These are phyloP conservation scores for Ilyonectria robusta DNA, from an alignment of 2,329 filamentous ascomycete species.

Conservation along the genomic window DNA sequence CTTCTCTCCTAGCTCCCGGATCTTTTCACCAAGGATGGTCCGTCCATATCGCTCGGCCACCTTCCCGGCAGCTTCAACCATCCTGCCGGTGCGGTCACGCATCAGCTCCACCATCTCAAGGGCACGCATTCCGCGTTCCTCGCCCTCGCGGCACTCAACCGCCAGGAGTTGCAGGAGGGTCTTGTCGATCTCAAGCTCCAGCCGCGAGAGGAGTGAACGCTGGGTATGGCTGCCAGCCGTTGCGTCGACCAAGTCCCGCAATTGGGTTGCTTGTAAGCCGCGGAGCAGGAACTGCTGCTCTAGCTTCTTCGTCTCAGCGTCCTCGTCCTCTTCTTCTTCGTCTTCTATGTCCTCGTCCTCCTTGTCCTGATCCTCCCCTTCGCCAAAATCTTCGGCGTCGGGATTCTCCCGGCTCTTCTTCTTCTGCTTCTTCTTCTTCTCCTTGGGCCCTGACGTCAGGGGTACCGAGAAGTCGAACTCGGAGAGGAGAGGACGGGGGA, in stretches of 20 bases:
- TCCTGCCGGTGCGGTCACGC: slow-evolving; percentile 86
- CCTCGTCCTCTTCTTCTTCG: slow-evolving; percentile 53
- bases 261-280: slow-evolving; percentile 79
- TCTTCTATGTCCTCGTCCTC: slow-evolving; percentile 53
- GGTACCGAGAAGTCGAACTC: slow-evolving; percentile 96
- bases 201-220: slow-evolving; percentile 75
- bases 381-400: slow-evolving; percentile 52
- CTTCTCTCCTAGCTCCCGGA: slow-evolving; percentile 84
- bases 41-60: slow-evolving; percentile 89
- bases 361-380: slow-evolving; percentile 53
- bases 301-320: slow-evolving; percentile 71
- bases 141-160: slow-evolving; percentile 90
- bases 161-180: slow-evolving; percentile 90
- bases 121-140: slow-evolving; percentile 94
- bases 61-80: slow-evolving; percentile 92
- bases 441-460: slow-evolving; percentile 68
- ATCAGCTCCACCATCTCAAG: slow-evolving; percentile 91
- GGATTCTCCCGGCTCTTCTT: slow-evolving; percentile 45
- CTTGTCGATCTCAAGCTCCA: slow-evolving; percentile 92
- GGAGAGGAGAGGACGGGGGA: slow-evolving; percentile 87
- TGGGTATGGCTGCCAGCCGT: slow-evolving; percentile 73
- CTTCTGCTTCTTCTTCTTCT: slow-evolving; percentile 50
- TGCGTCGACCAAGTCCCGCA: slow-evolving; percentile 80
- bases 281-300: slow-evolving; percentile 88
- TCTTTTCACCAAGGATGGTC: slow-evolving; percentile 88